Evolutionary conservation across 192 early-diverging fungal species (phyloP), one percentile per base, ranked within the genome.

Genomic region (Obelidium mucronatum): DNA sequence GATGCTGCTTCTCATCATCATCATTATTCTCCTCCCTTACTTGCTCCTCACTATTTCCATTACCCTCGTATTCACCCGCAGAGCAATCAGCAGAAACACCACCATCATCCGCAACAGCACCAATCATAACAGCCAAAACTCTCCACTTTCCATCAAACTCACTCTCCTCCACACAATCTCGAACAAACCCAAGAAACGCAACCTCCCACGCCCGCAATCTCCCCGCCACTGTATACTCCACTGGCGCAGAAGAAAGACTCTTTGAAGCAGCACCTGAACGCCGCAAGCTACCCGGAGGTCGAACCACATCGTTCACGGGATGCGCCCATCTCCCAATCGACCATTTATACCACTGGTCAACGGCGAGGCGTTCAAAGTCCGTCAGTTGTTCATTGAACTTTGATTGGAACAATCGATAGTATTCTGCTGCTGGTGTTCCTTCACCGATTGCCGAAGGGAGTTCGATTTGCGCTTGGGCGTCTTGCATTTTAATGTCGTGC

Each of bases 1-100:
- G 88, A 79, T 95, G 90, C 72, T 92, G 92, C 54, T 90, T 86
- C 56, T 90, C 83, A 40, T 95, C 94, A 67, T 42, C 36, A 30
- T 61, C 17, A 40, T 33, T 31, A 26, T 63, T 61, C 28, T 34
- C 58, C 33, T 65, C 37, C 3, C 24, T 33, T 35, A 56, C 28
- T 17, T n/a, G 52, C 19, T 76, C 60, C 30, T 30, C 68, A 24
- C n/a, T 34, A 48, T 61, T 63, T 2, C 30, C 34, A 33, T 80
- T 67, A 31, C 48, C 36, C 63, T 72, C 19, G 5, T 40, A 15
- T 60, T 37, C 33, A 48, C 4, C 48, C 31, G n/a, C 67, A n/a
- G n/a, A n/a, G n/a, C n/a, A n/a, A n/a, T n/a, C n/a, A n/a, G n/a
- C n/a, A n/a, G n/a, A n/a, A n/a, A n/a, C n/a, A n/a, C n/a, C 61